Conservation (phyloP, 2,329 filamentous ascomycete genomes). For the Fusarium sp. region DNA sequence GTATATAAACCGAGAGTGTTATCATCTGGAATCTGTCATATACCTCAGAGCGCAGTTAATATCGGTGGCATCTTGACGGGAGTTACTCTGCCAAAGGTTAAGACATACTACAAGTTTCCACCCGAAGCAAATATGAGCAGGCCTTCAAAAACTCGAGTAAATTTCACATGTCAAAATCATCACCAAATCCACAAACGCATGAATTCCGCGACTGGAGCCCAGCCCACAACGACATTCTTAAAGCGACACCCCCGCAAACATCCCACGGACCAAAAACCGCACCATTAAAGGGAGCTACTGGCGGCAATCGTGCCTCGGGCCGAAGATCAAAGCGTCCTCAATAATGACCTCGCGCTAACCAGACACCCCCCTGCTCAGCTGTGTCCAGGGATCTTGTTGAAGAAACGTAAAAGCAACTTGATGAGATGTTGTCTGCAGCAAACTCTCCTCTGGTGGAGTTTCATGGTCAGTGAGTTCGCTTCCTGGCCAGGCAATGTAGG, state of each 20-base stretch:
- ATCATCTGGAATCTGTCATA: background rate
- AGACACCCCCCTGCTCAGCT: background rate
- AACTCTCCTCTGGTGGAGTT: background rate
- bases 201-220: background rate
- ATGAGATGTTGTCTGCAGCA: background rate
- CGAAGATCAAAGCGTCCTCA: background rate
- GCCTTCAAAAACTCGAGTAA: background rate
- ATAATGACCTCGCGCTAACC: background rate
- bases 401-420: background rate
- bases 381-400: background rate
- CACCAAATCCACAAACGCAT: background rate
- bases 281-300: background rate
- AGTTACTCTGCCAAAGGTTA: background rate
- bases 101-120: background rate
- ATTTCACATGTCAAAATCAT: background rate
- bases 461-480: background rate
- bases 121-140: background rate
- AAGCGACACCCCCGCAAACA: background rate
- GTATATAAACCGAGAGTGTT: background rate
- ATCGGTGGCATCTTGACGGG: background rate
- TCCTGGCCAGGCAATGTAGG: background rate
- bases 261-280: background rate
- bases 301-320: background rate
- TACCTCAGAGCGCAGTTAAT: background rate
- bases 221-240: background rate